phyloP scores from a whole-genome alignment of 768 basidiomycete species.

The Mycena haematopus region DNA sequence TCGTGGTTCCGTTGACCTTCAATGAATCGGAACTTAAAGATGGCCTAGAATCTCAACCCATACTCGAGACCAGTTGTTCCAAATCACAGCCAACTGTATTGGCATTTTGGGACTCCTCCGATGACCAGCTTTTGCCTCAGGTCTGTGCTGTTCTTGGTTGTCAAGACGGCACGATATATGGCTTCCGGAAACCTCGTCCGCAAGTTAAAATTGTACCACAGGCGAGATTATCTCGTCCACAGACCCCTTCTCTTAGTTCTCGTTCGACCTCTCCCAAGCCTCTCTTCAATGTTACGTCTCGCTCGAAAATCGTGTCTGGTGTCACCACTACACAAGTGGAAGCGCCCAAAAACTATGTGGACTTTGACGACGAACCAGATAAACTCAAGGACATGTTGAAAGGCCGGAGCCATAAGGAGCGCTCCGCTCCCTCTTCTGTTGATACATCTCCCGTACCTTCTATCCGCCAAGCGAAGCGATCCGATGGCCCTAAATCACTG shows the following conservation, averaged over 20 bases:
- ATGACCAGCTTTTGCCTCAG: constrained; percentile 19
- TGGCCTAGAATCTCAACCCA: constrained; percentile 15
- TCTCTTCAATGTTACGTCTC: constrained; percentile 60
- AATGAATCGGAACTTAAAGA: constrained; percentile 28
- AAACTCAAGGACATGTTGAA: constrained; percentile 78
- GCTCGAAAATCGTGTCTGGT: constrained; percentile 73
- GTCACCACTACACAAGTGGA: constrained; percentile 74
- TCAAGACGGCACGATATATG: constrained; percentile 51
- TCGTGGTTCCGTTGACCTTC: constrained; percentile 44
- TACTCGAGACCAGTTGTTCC: constrained; percentile 42
- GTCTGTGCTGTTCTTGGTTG: constrained; percentile 46
- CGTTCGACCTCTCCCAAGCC: constrained; percentile 47
- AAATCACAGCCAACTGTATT: constrained; percentile 40
- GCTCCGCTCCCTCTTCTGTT: constrained; percentile 25
- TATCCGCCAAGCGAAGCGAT: constrained; percentile 34
- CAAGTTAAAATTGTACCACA: constrained; percentile 29
- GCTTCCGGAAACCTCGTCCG: constrained; percentile 39
- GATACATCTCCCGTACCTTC: constrained; percentile 26
- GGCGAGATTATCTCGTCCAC: constrained; percentile 27
- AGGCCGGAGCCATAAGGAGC: constrained; percentile 53
- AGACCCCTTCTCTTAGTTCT: constrained; percentile 31
- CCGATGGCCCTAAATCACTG: constrained; percentile 48
- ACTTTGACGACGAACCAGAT: constrained; percentile 82
- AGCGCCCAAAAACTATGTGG: constrained; percentile 80
- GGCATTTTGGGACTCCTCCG: constrained; percentile 35